These are phyloP conservation scores for Ceratobasidium sp. DNA, from an alignment of 1,284 basidiomycete species.

Conservation along the genomic window DNA sequence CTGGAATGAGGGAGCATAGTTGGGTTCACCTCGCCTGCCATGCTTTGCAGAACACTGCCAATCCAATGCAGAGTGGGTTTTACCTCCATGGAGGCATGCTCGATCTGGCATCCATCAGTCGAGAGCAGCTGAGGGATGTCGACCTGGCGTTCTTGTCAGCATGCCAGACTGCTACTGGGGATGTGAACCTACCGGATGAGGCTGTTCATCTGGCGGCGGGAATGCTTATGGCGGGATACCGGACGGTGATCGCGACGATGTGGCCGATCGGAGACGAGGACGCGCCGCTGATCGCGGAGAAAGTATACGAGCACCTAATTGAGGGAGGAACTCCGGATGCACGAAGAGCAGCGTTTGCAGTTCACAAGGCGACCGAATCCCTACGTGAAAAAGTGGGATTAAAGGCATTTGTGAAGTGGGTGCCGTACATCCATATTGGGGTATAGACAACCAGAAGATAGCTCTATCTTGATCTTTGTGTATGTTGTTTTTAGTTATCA, in stretches of 20 bases:
- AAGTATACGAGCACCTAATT: conserved; percentile 1
- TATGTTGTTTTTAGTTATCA: no score
- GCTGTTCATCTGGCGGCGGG: conserved; percentile 14
- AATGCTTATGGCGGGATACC: conserved; percentile 9
- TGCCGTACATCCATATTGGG: conserved; percentile 4
- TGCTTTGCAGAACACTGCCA: not conserved
- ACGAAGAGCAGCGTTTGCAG: not conserved
- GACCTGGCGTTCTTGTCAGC: conserved; percentile 20
- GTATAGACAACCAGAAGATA: no score
- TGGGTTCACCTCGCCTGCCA: conserved; percentile 17
- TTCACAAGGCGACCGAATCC: not conserved
- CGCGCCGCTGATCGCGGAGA: not conserved
- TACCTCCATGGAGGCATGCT: not conserved
- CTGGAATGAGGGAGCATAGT: not conserved
- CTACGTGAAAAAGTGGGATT: not conserved
- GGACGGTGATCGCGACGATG: conserved; percentile 13
- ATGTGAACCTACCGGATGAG: not conserved
- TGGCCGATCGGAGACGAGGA: conserved; percentile 18
- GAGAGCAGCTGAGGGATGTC: not conserved
- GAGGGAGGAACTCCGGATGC: not conserved
- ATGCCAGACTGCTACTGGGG: conserved; percentile 6
- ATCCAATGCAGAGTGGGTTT: conserved; percentile 1
- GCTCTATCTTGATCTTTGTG: no score
- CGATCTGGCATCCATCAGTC: not conserved
- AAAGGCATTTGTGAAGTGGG: not conserved